phyloP scores from a whole-genome alignment of 371 early-diverging fungal genomes.

The Rhizopus arrhizus region DNA sequence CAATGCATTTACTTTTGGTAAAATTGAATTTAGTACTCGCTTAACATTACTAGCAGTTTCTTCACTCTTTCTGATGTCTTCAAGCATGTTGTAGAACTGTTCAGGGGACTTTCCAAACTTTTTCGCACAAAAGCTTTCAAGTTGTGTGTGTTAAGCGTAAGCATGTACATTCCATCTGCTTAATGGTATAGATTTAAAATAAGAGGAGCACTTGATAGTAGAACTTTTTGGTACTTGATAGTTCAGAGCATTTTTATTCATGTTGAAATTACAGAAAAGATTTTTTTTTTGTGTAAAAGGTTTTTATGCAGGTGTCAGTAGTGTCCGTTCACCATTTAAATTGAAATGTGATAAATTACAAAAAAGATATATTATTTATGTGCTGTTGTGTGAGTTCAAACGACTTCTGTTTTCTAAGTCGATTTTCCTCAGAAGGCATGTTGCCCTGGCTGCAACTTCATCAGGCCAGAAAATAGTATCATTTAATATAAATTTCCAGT shows the following conservation, averaged over 20 bases:
- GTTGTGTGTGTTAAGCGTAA: constrained; percentile 18
- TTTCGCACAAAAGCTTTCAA: constrained; percentile 16
- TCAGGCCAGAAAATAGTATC: no score
- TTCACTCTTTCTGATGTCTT: constrained; percentile 12
- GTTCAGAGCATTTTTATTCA: constrained; percentile 11
- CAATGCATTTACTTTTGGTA: constrained; percentile 13
- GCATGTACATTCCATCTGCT: constrained; percentile 17
- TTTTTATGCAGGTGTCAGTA: no score
- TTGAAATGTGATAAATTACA: no score
- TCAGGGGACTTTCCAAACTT: constrained; percentile 16
- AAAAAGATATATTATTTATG: no score
- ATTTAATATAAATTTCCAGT: no score
- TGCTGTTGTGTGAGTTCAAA: no score
- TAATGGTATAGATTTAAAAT: constrained; percentile 21
- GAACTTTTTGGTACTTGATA: constrained; percentile 16
- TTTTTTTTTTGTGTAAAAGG: no score
- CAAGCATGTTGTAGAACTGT: constrained; percentile 10
- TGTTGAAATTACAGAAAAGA: constrained; percentile 16
- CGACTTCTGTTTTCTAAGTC: no score
- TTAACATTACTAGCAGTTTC: constrained; percentile 17
- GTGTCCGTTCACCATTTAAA: no score
- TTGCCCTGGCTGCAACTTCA: no score
- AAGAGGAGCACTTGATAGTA: constrained; percentile 16
- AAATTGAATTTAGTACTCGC: constrained; percentile 17
- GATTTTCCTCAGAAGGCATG: no score